Percentiles rank a stretch among this genome's conserved stretches.
Conservation (phyloP, 2,329 filamentous ascomycete species). For the Chaetomiaceae sp. region DNA sequence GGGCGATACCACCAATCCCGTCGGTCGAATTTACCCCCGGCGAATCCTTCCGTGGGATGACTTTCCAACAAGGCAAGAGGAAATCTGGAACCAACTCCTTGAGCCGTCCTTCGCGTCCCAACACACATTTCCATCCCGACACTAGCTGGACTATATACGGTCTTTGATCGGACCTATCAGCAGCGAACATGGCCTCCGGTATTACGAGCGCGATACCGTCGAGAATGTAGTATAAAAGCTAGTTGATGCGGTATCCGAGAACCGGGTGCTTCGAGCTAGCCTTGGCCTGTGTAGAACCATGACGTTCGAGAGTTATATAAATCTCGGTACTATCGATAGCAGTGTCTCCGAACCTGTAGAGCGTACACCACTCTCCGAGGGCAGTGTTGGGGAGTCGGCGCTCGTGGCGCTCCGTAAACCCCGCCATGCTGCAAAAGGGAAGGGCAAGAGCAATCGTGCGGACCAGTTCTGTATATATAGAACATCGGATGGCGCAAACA, state of each 20-base stretch:
- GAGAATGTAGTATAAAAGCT: slow-evolving; percentile 34
- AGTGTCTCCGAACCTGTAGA: slow-evolving; percentile 27
- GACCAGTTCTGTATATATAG: slow-evolving; percentile 34
- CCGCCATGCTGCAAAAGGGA: slow-evolving; percentile 21
- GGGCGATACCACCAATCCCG: slow-evolving; percentile 33
- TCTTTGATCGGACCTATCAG: slow-evolving; percentile 32
- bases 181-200: slow-evolving; percentile 34
- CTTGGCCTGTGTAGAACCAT: slow-evolving; percentile 34
- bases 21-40: slow-evolving; percentile 33
- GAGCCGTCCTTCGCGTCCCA: slow-evolving; percentile 29
- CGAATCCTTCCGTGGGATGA: slow-evolving; percentile 36
- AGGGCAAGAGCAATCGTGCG: slow-evolving; percentile 30
- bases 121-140: slow-evolving; percentile 30
- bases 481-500: slow-evolving; percentile 22
- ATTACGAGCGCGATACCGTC: slow-evolving; percentile 34
- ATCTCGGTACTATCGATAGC: slow-evolving; percentile 28
- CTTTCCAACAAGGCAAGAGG: slow-evolving; percentile 32
- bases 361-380: slow-evolving; percentile 22
- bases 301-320: slow-evolving; percentile 37
- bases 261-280: slow-evolving; percentile 28
- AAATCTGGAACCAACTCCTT: slow-evolving; percentile 31
- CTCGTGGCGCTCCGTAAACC: slow-evolving; percentile 10
- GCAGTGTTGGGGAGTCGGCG: slow-evolving; percentile 10
- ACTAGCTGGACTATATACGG: slow-evolving; percentile 34
- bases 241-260: slow-evolving; percentile 22